A percentile compares a stretch with the other conserved stretches of the same genome.
Conservation (phyloP, 2,329 filamentous ascomycete species). For the Mycosphaerelloides madeirae region DNA sequence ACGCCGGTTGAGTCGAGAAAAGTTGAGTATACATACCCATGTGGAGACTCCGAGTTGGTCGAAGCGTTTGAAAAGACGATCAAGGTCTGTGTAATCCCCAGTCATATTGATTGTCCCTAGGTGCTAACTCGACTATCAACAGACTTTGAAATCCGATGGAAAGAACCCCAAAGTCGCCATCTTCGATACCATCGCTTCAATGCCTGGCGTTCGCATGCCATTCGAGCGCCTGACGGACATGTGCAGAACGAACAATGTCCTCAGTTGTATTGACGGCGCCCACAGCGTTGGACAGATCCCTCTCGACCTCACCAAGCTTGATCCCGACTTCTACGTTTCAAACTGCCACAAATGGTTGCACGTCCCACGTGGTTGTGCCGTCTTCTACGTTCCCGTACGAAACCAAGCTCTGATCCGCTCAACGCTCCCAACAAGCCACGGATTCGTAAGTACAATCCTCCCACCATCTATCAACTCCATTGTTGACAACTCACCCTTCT, state of each 20-base stretch:
- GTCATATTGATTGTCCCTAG: too few species aligned
- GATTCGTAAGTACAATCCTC: conserved; percentile 49
- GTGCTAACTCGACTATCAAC: too few species aligned
- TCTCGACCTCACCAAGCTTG: conserved; percentile 60
- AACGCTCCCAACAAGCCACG: conserved; percentile 74
- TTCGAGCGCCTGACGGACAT: conserved; percentile 62
- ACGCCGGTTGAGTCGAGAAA: conserved; percentile 47
- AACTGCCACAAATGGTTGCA: conserved; percentile 93
- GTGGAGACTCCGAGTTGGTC: conserved; percentile 64
- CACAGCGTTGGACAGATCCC: conserved; percentile 77
- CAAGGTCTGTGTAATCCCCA: conserved; percentile 14
- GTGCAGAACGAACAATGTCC: conserved; percentile 62
- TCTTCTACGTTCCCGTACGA: conserved; percentile 71
- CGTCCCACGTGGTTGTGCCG: conserved; percentile 71
- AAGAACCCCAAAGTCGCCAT: conserved; percentile 63
- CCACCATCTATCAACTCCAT: too few species aligned
- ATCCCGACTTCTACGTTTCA: conserved; percentile 80
- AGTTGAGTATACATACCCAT: conserved; percentile 63
- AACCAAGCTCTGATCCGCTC: conserved; percentile 73
- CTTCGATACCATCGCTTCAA: conserved; percentile 75
- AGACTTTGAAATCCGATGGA: conserved; percentile 48
- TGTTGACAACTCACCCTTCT: too few species aligned
- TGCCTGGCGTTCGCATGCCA: conserved; percentile 74
- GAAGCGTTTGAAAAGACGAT: conserved; percentile 58
- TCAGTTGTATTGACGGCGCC: conserved; percentile 77